A percentile compares a stretch with the other conserved stretches of the same genome.
These are phyloP conservation scores for Magnaporthiopsis poae DNA, from an alignment of 2,329 filamentous ascomycete species.

Conservation along the genomic window DNA sequence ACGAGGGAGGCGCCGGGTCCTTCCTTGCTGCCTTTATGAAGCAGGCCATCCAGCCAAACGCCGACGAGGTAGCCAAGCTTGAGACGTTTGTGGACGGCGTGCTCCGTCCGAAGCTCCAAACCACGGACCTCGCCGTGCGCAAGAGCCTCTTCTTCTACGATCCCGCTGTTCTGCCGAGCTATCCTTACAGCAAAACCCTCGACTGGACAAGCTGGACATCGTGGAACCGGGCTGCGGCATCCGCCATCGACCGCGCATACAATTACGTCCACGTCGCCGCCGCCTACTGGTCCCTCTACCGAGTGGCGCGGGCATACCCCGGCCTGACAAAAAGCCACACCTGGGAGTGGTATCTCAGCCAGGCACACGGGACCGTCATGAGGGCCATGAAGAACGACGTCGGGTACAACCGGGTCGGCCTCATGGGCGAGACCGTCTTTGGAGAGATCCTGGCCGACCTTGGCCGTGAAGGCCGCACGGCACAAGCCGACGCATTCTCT, in stretches of 20 bases:
- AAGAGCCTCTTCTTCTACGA: conserved; percentile 51
- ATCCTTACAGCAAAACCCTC: conserved; percentile 31
- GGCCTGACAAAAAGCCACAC: conserved; percentile 28
- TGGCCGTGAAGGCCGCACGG: conserved; percentile 32
- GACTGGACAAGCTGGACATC: conserved; percentile 42
- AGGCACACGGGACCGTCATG: conserved; percentile 42
- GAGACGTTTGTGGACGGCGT: conserved; percentile 44
- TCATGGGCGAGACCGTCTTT: conserved; percentile 53
- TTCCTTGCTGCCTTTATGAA: conserved; percentile 47
- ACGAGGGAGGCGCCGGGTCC: conserved; percentile 48
- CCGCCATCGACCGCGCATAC: conserved; percentile 41
- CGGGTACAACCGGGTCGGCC: conserved; percentile 34
- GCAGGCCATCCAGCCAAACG: conserved; percentile 39
- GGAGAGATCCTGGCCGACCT: conserved; percentile 43
- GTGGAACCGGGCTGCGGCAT: conserved; percentile 38
- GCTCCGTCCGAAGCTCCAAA: conserved; percentile 40
- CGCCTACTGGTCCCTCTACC: conserved; percentile 49
- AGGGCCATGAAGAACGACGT: conserved; percentile 28
- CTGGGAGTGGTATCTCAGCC: conserved; percentile 46
- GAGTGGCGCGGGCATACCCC: conserved; percentile 40
- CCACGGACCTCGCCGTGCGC: conserved; percentile 35
- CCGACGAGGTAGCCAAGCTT: conserved; percentile 39
- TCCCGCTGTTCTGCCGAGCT: conserved; percentile 30
- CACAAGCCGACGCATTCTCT: conserved; percentile 30
- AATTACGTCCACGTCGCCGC: conserved; percentile 49